These are phyloP conservation scores for Aegilops sharonensis DNA, from an alignment of 176 grass and related monocot genomes.

Conservation along the genomic window DNA sequence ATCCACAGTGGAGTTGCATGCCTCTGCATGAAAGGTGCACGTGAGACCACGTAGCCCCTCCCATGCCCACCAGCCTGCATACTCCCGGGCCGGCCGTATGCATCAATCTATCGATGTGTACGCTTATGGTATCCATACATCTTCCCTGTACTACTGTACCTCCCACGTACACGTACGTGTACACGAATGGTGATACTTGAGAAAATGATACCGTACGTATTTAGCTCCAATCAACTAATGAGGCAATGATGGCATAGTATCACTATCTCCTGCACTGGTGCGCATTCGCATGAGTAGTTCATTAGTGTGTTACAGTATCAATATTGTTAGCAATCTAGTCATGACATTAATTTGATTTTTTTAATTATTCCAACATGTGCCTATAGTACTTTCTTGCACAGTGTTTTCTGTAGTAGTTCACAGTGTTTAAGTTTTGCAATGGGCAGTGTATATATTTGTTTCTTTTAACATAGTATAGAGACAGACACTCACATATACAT, in stretches of 20 bases:
- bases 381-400: no score
- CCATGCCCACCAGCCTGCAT: not conserved
- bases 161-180: not conserved
- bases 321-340: no score
- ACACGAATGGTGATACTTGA: not conserved
- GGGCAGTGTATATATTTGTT: no score
- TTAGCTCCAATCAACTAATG: not conserved
- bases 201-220: not conserved
- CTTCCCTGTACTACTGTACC: not conserved
- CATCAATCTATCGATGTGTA: not conserved
- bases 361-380: no score
- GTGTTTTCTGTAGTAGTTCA: no score
- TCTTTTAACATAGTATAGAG: no score
- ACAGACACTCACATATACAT: no score
- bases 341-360: no score
- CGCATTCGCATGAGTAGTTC: no score
- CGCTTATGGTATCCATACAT: not conserved
- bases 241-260: not conserved
- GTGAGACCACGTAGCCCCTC: slow-evolving; percentile 38
- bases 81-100: not conserved
- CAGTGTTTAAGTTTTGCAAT: no score
- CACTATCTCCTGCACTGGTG: no score
- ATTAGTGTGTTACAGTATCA: no score
- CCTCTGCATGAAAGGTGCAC: slow-evolving; percentile 34
- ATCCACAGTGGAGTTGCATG: not conserved